A percentile compares a stretch with the other conserved stretches of the same genome.
Evolutionary conservation across 2,329 filamentous ascomycete genomes (phyloP).

Genomic region (Epichloe aotearoae): DNA sequence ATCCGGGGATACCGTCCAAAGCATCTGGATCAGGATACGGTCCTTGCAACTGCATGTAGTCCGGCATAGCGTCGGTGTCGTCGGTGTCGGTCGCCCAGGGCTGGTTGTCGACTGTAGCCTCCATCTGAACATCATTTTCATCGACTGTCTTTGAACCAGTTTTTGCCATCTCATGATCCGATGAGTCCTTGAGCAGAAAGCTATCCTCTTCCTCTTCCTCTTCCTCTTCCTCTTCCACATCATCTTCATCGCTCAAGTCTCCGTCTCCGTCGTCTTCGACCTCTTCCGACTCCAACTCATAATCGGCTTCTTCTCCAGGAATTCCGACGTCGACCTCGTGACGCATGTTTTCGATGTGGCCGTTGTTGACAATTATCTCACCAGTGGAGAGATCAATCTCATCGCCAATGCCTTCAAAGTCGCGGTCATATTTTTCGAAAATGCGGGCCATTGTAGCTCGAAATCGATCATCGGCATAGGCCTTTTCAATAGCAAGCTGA

Average conservation of each 20-base stretch:
- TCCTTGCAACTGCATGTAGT: constrained; percentile 5
- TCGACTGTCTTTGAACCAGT: background rate
- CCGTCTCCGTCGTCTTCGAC: constrained; percentile 10
- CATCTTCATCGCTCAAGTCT: constrained; percentile 4
- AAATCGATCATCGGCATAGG: constrained; percentile 55
- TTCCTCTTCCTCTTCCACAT: constrained; percentile 10
- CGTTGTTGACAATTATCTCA: constrained; percentile 78
- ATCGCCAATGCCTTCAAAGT: constrained; percentile 75
- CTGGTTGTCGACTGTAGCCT: constrained; percentile 5
- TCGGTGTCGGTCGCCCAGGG: constrained; percentile 2
- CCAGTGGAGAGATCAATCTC: constrained; percentile 79
- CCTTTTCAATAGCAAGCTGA: constrained; percentile 47
- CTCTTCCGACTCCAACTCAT: background rate
- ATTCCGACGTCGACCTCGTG: constrained; percentile 36
- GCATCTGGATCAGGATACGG: constrained; percentile 5
- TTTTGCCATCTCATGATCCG: constrained; percentile 10
- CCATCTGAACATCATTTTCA: constrained; percentile 6
- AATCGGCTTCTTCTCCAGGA: background rate
- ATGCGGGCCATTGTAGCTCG: constrained; percentile 81
- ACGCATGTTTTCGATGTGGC: constrained; percentile 57
- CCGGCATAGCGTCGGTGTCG: background rate
- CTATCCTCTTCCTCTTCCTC: constrained; percentile 16
- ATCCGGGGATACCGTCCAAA: constrained; percentile 1
- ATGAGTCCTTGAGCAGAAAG: constrained; percentile 19
- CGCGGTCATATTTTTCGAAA: constrained; percentile 73